Evolutionary conservation across 2,329 filamentous ascomycete species (phyloP).

Genomic region (Drechslera avenae): DNA sequence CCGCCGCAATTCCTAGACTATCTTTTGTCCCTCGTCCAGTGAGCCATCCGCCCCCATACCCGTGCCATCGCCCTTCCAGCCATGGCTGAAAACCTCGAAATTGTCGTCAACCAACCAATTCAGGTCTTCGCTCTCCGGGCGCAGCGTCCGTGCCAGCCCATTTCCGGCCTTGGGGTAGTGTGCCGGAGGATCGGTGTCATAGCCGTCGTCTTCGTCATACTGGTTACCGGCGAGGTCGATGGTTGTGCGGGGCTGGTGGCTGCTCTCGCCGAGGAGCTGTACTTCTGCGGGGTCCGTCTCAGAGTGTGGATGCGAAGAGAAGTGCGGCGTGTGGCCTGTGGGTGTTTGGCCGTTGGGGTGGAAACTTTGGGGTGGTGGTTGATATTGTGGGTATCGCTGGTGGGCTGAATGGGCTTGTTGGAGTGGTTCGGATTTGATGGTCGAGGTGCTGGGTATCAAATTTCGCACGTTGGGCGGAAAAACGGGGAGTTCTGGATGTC

Average conservation of each 20-base stretch:
- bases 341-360: constrained; percentile 10
- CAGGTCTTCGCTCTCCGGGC: constrained; percentile 63
- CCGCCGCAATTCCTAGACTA: constrained; percentile 18
- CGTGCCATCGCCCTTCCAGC: constrained; percentile 44
- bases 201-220: constrained; percentile 57
- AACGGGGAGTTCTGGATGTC: constrained; percentile 69
- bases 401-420: constrained; percentile 5
- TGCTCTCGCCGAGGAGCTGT: constrained; percentile 39
- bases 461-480: constrained; percentile 55
- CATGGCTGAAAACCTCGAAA: constrained; percentile 63
- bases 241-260: constrained; percentile 21
- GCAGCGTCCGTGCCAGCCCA: constrained; percentile 60
- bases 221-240: constrained; percentile 28
- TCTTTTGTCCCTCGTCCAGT: constrained; percentile 24
- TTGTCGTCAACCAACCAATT: constrained; percentile 67
- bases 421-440: constrained; percentile 13
- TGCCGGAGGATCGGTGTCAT: constrained; percentile 58
- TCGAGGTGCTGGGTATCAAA: constrained; percentile 28
- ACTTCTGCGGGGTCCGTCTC: constrained; percentile 41
- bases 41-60: constrained; percentile 38
- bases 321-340: constrained; percentile 29
- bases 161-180: constrained; percentile 68
- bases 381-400: constrained; percentile 15
- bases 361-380: constrained; percentile 17
- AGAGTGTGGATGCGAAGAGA: constrained; percentile 27